Conservation (phyloP, 2,329 filamentous ascomycete genomes). For the Fusarium beomiforme region DNA sequence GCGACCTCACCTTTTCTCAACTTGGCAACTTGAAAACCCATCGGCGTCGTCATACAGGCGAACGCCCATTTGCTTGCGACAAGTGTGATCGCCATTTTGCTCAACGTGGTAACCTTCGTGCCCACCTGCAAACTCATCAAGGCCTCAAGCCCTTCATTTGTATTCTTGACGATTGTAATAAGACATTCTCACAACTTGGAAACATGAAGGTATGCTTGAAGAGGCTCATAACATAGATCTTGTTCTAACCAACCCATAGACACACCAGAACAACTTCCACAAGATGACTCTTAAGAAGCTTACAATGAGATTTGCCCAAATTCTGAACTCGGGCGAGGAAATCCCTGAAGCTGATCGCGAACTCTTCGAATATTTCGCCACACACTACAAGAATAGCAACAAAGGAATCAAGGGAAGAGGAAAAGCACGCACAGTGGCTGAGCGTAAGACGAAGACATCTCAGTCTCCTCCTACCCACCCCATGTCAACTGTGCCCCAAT, state of each 20-base stretch:
- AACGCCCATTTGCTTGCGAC: slow-evolving; percentile 83
- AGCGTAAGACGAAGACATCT: slow-evolving; percentile 44
- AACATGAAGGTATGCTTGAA: slow-evolving; percentile 79
- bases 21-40: slow-evolving; percentile 94
- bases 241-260: slow-evolving; percentile 57
- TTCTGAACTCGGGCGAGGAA: slow-evolving; percentile 63
- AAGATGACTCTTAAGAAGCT: slow-evolving; percentile 75
- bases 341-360: slow-evolving; percentile 76
- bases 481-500: slow-evolving; percentile 30
- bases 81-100: slow-evolving; percentile 85
- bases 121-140: slow-evolving; percentile 84
- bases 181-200: slow-evolving; percentile 88
- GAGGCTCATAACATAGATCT: background rate
- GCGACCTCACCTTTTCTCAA: slow-evolving; percentile 86
- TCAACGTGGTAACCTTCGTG: slow-evolving; percentile 85
- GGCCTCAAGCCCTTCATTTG: slow-evolving; percentile 83
- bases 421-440: slow-evolving; percentile 76
- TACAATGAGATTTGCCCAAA: slow-evolving; percentile 73
- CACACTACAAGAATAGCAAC: slow-evolving; percentile 97
- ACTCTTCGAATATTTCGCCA: slow-evolving; percentile 84
- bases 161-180: slow-evolving; percentile 83
- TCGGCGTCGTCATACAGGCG: slow-evolving; percentile 85
- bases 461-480: slow-evolving; percentile 37
- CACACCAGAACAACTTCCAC: slow-evolving; percentile 96
- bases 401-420: slow-evolving; percentile 98